Evolutionary conservation across 1,139 yeast species (phyloP).

Genomic region (Debaryomyces coudertii): DNA sequence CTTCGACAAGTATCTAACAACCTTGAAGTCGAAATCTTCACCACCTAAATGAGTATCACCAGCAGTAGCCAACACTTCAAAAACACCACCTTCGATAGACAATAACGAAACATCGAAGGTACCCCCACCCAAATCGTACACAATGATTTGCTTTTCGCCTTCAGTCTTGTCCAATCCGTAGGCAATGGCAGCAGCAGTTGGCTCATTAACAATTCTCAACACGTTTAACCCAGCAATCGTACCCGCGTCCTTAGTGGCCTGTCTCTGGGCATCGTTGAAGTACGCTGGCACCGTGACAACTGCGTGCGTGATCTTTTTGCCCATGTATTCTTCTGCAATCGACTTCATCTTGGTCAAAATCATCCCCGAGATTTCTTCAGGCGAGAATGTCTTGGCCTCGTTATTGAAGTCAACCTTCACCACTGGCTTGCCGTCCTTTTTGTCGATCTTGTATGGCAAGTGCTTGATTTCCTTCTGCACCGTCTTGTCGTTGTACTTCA

Average conservation of each 20-base stretch:
- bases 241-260: constrained; percentile 98
- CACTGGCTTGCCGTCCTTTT: constrained; percentile 77
- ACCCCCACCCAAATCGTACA: constrained; percentile 59
- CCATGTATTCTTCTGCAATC: constrained; percentile 90
- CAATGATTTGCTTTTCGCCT: constrained; percentile 52
- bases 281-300: constrained; percentile 98
- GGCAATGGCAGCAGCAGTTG: constrained; percentile 98
- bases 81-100: constrained; percentile 56
- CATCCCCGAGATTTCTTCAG: constrained; percentile 93
- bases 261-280: constrained; percentile 98
- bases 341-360: constrained; percentile 89
- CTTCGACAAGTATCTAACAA: constrained; percentile 83
- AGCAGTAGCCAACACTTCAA: constrained; percentile 55
- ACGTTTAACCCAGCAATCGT: constrained; percentile 94
- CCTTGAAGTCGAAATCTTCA: constrained; percentile 92
- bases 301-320: constrained; percentile 87
- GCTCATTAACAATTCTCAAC: constrained; percentile 94
- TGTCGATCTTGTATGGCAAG: constrained; percentile 71
- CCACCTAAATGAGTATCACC: constrained; percentile 70
- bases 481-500: constrained; percentile 70
- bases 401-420: constrained; percentile 72
- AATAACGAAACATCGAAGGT: constrained; percentile 56
- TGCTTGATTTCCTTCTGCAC: constrained; percentile 85
- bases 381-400: constrained; percentile 73
- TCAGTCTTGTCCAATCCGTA: constrained; percentile 88